phyloP scores from a whole-genome alignment of 345 rosid species.

The Iberis pinnata region DNA sequence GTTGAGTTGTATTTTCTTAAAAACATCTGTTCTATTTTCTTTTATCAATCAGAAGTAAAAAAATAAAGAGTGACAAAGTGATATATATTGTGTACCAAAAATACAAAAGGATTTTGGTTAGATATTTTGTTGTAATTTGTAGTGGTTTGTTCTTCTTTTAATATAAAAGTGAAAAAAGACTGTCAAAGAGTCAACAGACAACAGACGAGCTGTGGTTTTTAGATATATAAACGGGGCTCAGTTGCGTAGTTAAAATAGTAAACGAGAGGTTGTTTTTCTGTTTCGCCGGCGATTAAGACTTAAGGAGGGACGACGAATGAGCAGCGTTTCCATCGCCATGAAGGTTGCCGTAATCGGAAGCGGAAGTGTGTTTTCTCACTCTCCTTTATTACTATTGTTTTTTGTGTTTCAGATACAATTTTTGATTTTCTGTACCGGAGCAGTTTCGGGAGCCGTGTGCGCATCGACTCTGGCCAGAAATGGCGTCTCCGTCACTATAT shows the following conservation, averaged over 20 bases:
- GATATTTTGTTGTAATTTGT: no score
- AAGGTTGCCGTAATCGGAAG: conserved; percentile 74
- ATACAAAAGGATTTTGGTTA: no score
- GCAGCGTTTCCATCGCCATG: conserved; percentile 38
- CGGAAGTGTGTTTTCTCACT: conserved; percentile 48
- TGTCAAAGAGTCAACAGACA: no score
- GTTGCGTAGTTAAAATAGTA: conserved; percentile 5
- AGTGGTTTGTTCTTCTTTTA: no score
- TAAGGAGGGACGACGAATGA: conserved; percentile 26
- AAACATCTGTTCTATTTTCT: no score
- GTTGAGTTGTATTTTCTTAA: no score
- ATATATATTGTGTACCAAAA: no score
- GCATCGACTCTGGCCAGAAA: conserved; percentile 72
- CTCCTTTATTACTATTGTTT: not conserved
- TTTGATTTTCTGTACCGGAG: not conserved
- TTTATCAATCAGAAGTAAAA: no score
- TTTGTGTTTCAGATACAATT: not conserved
- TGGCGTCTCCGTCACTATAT: conserved; percentile 66
- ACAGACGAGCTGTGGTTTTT: conserved; percentile 19
- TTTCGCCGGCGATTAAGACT: conserved; percentile 21
- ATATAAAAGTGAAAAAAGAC: no score
- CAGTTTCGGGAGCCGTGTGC: conserved; percentile 79
- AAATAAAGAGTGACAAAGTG: no score
- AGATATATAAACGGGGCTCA: not conserved
- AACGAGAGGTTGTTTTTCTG: conserved; percentile 16